Percentiles rank a stretch among this genome's conserved stretches.
Conservation (phyloP, 352 stramenopile genomes). For the Pythium scleroteichum region DNA sequence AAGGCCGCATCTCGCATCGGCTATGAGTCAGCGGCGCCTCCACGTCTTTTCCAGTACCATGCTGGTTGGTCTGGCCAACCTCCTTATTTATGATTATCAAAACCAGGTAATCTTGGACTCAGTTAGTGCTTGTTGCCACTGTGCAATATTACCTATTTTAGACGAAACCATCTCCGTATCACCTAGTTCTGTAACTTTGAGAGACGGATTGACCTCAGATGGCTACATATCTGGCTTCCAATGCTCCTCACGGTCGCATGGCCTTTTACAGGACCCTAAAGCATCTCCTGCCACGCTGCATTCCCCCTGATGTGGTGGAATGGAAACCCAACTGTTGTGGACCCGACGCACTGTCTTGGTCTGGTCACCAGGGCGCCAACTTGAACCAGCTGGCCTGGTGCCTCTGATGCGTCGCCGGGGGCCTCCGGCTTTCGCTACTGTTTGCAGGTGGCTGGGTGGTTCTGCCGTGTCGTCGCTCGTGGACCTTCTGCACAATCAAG, state of each 20-base stretch:
- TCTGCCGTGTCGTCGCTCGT: not conserved
- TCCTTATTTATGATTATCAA: constrained; percentile 15
- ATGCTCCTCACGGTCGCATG: not conserved
- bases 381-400: not conserved
- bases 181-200: constrained; percentile 4
- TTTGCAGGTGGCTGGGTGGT: not conserved
- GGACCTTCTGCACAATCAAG: constrained; percentile 5
- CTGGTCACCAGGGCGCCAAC: not conserved
- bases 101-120: constrained; percentile 6
- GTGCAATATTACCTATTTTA: not conserved
- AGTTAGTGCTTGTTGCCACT: not conserved
- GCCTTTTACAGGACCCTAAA: not conserved
- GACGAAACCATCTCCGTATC: not conserved
- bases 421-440: not conserved
- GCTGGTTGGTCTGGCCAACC: not conserved
- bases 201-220: constrained; percentile 13
- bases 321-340: no score
- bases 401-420: not conserved
- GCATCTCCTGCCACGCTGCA: not conserved
- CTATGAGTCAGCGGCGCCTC: not conserved
- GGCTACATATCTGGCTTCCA: constrained; percentile 22
- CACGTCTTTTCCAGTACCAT: no score
- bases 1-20: constrained; percentile 13
- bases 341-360: not conserved
- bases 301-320: no score